These are phyloP conservation scores for Ensete ventricosum DNA, from an alignment of 176 grass and related monocot species.

Conservation along the genomic window DNA sequence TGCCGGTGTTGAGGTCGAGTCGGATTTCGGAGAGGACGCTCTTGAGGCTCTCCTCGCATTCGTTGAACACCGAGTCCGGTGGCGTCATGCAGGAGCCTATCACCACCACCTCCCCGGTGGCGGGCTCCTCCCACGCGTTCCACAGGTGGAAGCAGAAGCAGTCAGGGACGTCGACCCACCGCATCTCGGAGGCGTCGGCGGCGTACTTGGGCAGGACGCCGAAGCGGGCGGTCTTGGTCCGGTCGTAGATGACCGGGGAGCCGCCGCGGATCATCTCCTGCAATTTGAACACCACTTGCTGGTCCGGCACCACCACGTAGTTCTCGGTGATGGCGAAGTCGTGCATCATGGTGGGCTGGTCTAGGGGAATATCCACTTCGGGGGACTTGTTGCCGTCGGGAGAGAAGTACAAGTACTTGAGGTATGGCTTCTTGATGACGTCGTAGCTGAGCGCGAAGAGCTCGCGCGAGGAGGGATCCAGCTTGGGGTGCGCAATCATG, in stretches of 20 bases:
- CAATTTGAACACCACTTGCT: constrained; percentile 85
- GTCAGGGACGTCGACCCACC: constrained; percentile 65
- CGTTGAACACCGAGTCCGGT: constrained; percentile 80
- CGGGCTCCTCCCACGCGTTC: constrained; percentile 85
- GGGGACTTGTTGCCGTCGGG: constrained; percentile 54
- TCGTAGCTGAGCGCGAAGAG: constrained; percentile 87
- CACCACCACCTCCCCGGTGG: constrained; percentile 66
- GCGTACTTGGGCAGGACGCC: constrained; percentile 60
- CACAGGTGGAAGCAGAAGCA: constrained; percentile 98
- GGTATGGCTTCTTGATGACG: constrained; percentile 56
- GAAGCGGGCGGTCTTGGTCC: constrained; percentile 47
- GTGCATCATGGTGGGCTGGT: constrained; percentile 80
- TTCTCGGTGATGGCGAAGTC: constrained; percentile 87
- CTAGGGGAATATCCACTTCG: constrained; percentile 60
- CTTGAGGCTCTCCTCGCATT: constrained; percentile 43
- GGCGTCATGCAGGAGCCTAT: constrained; percentile 96
- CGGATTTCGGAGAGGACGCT: constrained; percentile 82
- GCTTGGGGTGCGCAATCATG: constrained; percentile 97
- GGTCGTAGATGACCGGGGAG: constrained; percentile 81
- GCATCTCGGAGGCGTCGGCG: constrained; percentile 31
- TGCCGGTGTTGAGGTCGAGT: constrained; percentile 43
- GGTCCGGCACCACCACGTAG: constrained; percentile 60
- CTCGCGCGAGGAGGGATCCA: constrained; percentile 65
- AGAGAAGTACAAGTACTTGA: constrained; percentile 82
- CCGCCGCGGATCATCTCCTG: constrained; percentile 76